Evolutionary conservation across 108 stramenopile species (phyloP).

Genomic region (Asterionellopsis glacialis): DNA sequence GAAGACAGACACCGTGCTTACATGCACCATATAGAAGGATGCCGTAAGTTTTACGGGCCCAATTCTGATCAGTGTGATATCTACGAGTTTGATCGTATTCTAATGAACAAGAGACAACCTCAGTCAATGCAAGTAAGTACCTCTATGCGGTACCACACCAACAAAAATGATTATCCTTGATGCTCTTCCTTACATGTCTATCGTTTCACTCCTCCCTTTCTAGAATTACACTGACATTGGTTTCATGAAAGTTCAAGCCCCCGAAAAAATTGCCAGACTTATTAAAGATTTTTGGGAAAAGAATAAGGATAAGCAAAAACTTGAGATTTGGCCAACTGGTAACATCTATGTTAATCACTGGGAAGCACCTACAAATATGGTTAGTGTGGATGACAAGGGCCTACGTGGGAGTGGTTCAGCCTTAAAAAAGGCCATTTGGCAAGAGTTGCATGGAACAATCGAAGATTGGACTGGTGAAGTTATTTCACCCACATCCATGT

Average conservation of each 20-base stretch:
- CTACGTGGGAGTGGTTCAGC: conserved; percentile 36
- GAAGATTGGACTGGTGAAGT: conserved; percentile 70
- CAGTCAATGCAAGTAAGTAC: conserved; percentile 13
- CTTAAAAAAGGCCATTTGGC: conserved; percentile 38
- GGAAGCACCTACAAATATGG: conserved; percentile 36
- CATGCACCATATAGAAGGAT: conserved; percentile 28
- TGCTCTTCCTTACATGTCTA: background rate
- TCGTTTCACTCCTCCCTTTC: background rate
- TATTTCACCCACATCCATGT: conserved; percentile 57
- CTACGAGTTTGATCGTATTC: conserved; percentile 50
- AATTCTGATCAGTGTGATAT: conserved; percentile 25
- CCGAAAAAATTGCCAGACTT: conserved; percentile 26
- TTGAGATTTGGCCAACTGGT: conserved; percentile 52
- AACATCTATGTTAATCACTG: conserved; percentile 38
- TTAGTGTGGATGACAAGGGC: conserved; percentile 33
- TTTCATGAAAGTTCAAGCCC: conserved; percentile 48
- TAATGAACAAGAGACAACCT: conserved; percentile 43
- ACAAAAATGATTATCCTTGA: background rate
- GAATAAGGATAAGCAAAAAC: conserved; percentile 25
- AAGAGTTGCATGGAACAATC: conserved; percentile 28
- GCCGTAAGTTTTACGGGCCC: conserved; percentile 19
- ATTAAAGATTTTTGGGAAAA: conserved; percentile 46
- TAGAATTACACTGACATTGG: conserved; percentile 55
- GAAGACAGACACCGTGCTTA: conserved; percentile 31
- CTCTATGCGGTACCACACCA: background rate